These are phyloP conservation scores for Kazachstania kunashirensis DNA, from an alignment of 805 yeast species.

Conservation along the genomic window DNA sequence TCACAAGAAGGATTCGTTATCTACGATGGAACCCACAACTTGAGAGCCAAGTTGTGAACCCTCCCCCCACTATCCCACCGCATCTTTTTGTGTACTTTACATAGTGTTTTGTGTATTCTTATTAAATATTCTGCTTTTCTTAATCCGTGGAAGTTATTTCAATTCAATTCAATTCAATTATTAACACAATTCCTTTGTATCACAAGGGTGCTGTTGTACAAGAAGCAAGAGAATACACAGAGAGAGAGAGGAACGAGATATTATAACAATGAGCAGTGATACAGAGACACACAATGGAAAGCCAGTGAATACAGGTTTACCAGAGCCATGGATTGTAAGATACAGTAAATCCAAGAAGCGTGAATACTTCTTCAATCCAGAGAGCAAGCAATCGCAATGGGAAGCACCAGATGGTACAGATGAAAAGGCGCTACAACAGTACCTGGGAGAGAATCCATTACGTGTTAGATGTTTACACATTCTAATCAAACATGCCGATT, in stretches of 20 bases:
- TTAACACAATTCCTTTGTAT: too few relatives aligned
- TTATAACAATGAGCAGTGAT: background rate
- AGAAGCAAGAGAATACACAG: too few relatives aligned
- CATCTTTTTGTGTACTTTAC: too few relatives aligned
- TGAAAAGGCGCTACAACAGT: slow-evolving; percentile 43
- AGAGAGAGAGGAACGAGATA: too few relatives aligned
- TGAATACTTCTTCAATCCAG: slow-evolving; percentile 71
- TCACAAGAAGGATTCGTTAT: slow-evolving; percentile 53
- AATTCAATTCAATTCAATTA: too few relatives aligned
- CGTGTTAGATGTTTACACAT: slow-evolving; percentile 76
- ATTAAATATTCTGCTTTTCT: too few relatives aligned
- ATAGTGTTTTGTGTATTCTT: too few relatives aligned
- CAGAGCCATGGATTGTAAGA: slow-evolving; percentile 74
- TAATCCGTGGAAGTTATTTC: too few relatives aligned
- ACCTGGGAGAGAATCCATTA: slow-evolving; percentile 48
- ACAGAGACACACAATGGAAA: too few relatives aligned
- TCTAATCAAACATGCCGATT: slow-evolving; percentile 69
- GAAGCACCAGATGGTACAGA: slow-evolving; percentile 84
- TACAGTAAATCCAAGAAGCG: slow-evolving; percentile 71
- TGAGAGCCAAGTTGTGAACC: slow-evolving; percentile 15
- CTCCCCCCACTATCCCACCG: too few relatives aligned
- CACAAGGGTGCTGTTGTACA: too few relatives aligned
- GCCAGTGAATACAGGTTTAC: slow-evolving; percentile 55
- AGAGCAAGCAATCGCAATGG: slow-evolving; percentile 74
- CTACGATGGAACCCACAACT: slow-evolving; percentile 14